Conservation (phyloP, 495 filamentous ascomycete species). For the Usnea hakonensis region DNA sequence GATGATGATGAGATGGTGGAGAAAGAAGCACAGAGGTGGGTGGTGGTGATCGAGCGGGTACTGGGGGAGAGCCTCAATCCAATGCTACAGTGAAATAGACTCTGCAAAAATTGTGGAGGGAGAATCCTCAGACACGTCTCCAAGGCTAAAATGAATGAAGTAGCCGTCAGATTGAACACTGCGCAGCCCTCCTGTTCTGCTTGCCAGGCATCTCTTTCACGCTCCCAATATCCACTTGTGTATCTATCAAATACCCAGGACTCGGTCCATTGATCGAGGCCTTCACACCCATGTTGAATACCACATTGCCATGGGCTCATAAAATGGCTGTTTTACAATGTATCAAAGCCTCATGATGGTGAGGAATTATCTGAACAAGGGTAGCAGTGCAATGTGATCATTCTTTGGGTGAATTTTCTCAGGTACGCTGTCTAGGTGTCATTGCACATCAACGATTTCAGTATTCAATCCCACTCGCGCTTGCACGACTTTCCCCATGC, state of each 20-base stretch:
- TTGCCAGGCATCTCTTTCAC: not conserved
- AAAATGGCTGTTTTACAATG: too few species aligned
- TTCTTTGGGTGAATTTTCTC: not conserved
- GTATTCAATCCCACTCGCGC: not conserved
- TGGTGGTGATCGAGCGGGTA: slow-evolving; percentile 75
- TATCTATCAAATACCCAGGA: not conserved
- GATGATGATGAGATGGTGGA: slow-evolving; percentile 92
- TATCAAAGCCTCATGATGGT: not conserved
- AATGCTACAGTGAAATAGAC: slow-evolving; percentile 64
- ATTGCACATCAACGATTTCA: not conserved
- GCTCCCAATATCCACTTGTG: not conserved
- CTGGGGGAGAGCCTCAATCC: slow-evolving; percentile 80
- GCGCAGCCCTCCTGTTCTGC: not conserved
- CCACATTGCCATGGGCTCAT: too few species aligned
- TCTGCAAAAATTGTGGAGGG: not conserved
- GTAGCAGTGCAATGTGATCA: not conserved
- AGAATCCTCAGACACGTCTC: too few species aligned
- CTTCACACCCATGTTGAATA: not conserved
- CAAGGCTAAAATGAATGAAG: not conserved
- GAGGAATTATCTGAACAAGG: not conserved
- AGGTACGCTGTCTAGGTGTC: not conserved
- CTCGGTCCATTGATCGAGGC: not conserved
- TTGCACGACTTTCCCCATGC: not conserved
- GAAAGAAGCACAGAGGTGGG: slow-evolving; percentile 77
- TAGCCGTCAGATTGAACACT: not conserved